Evolutionary conservation across 768 basidiomycete species (phyloP).

Genomic region (Chalciporus chontae): DNA sequence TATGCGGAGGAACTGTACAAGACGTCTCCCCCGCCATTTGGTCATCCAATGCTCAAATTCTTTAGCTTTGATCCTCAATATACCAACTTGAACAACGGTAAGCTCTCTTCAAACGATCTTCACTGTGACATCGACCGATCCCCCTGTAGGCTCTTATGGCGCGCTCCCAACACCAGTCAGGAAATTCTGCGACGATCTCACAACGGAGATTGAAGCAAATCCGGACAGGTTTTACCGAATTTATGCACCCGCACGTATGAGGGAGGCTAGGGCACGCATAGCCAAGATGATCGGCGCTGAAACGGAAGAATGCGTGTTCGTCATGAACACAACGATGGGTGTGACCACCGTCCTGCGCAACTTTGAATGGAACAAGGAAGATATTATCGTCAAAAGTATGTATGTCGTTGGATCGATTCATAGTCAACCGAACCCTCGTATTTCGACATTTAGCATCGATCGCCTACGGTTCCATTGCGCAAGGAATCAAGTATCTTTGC

Average conservation of each 20-base stretch:
- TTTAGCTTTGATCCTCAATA: neutral
- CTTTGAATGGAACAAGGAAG: conserved; percentile 61
- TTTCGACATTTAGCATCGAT: conserved; percentile 36
- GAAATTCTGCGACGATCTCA: neutral
- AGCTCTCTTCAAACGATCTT: too few species aligned
- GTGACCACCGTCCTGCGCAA: conserved; percentile 63
- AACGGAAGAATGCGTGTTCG: conserved; percentile 48
- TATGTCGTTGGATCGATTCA: too few species aligned
- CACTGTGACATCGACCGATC: too few species aligned
- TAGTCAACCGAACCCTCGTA: neutral
- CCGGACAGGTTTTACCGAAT: conserved; percentile 48
- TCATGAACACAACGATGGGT: conserved; percentile 3
- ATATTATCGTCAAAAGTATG: conserved; percentile 24
- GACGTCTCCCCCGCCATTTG: conserved; percentile 39
- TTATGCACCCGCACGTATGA: conserved; percentile 16
- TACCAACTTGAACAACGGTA: too few species aligned
- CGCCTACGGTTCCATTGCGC: conserved; percentile 51
- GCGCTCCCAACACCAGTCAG: conserved; percentile 36
- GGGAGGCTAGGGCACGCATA: conserved; percentile 37
- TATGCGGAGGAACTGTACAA: neutral
- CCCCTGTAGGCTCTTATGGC: conserved; percentile 46
- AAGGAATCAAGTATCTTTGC: conserved; percentile 45
- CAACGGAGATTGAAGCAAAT: conserved; percentile 37
- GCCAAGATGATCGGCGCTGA: conserved; percentile 43
- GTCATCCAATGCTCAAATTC: conserved; percentile 41